Conservation (phyloP, 768 basidiomycete species). For the Amyloporia xantha region DNA sequence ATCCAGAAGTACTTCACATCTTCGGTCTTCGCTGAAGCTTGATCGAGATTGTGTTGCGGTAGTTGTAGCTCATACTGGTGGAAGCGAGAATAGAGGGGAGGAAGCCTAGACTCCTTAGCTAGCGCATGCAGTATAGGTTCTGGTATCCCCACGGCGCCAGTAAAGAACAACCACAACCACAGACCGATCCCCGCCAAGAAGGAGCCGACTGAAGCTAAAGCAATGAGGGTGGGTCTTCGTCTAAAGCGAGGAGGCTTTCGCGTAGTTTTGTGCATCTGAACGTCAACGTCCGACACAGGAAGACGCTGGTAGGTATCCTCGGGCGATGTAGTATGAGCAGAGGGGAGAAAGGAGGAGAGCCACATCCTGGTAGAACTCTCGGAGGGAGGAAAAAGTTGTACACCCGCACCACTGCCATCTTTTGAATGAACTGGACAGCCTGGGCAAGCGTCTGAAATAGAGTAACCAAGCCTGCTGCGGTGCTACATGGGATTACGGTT, state of each 20-base stretch:
- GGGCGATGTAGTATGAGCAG: background rate
- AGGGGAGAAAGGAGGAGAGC: background rate
- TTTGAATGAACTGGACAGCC: too few species aligned
- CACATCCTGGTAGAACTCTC: background rate
- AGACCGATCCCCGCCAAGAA: background rate
- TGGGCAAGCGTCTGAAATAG: too few species aligned
- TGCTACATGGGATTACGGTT: too few species aligned
- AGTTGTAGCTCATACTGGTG: constrained; percentile 37
- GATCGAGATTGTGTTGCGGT: constrained; percentile 37
- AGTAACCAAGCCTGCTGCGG: too few species aligned
- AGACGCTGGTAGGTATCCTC: background rate
- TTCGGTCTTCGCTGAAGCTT: constrained; percentile 34
- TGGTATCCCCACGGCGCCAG: background rate
- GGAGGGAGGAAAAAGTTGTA: background rate
- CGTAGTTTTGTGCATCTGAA: too few species aligned
- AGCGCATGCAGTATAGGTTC: background rate
- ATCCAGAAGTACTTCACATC: constrained; percentile 41
- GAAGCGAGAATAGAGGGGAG: constrained; percentile 41
- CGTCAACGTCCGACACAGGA: background rate
- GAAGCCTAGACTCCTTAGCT: constrained; percentile 15
- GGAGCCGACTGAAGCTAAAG: background rate
- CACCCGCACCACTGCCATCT: too few species aligned
- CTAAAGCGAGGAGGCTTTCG: background rate
- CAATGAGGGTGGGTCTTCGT: background rate
- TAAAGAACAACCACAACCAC: constrained; percentile 1